Percentiles rank a stretch among this genome's conserved stretches.
Evolutionary conservation across 163 green algal genomes (phyloP).

Genomic region (Trebouxia gelatinosa): DNA sequence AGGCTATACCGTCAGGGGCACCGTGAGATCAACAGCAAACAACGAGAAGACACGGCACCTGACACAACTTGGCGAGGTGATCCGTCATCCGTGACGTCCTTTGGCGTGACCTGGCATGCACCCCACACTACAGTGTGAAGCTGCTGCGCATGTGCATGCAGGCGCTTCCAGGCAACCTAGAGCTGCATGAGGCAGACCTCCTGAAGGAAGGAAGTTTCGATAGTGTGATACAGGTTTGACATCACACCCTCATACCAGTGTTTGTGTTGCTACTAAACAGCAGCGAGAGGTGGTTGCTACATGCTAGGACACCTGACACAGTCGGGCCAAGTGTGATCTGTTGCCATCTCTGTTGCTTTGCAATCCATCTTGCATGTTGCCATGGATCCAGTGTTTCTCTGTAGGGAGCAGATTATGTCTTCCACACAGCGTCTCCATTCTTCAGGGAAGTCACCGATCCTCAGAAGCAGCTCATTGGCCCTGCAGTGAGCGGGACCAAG

Average conservation of each 20-base stretch:
- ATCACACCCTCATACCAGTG: neutral
- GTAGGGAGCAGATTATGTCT: slow-evolving; percentile 58
- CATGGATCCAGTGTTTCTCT: neutral
- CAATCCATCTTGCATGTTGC: too few relatives aligned
- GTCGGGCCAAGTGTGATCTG: neutral
- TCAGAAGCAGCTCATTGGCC: slow-evolving; percentile 63
- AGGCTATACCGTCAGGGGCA: slow-evolving; percentile 63
- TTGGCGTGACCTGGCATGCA: too few relatives aligned
- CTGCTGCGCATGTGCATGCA: too few relatives aligned
- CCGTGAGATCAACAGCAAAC: slow-evolving; percentile 51
- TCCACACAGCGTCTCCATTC: slow-evolving; percentile 81
- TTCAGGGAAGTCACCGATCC: slow-evolving; percentile 39
- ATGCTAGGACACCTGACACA: neutral
- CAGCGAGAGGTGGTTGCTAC: neutral
- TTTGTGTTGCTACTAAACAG: neutral
- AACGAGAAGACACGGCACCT: slow-evolving; percentile 44
- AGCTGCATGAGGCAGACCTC: slow-evolving; percentile 60
- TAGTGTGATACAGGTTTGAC: slow-evolving; percentile 43
- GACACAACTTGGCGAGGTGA: slow-evolving; percentile 35
- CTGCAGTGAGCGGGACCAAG: slow-evolving; percentile 68
- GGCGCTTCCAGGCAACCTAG: slow-evolving; percentile 38
- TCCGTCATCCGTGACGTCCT: too few relatives aligned
- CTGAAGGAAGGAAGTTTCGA: slow-evolving; percentile 60
- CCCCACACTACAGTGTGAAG: too few relatives aligned
- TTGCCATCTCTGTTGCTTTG: neutral